phyloP scores from a whole-genome alignment of 202 grass and related monocot species.

The Schoenoplectus tabernaemontani region DNA sequence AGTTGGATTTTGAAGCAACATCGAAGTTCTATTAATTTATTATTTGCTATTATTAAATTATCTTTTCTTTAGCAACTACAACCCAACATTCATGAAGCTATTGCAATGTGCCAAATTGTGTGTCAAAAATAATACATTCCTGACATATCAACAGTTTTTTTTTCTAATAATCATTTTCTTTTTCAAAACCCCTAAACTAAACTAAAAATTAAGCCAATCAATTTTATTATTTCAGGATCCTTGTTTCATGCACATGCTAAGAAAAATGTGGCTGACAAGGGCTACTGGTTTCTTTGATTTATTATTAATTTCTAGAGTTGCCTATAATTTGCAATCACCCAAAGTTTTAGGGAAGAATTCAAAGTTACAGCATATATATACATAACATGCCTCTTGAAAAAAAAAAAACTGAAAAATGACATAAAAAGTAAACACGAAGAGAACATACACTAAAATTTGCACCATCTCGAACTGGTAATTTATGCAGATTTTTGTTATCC shows the following conservation, averaged over 20 bases:
- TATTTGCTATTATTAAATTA: too few relatives aligned
- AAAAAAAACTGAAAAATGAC: not conserved
- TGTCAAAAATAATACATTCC: too few relatives aligned
- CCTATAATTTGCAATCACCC: not conserved
- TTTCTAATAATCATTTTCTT: not conserved
- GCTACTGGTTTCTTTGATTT: not conserved
- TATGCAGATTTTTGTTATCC: conserved; percentile 82
- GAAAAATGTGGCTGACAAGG: not conserved
- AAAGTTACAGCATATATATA: too few relatives aligned
- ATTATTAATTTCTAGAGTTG: not conserved
- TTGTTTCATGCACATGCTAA: not conserved
- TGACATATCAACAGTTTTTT: too few relatives aligned
- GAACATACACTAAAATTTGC: conserved; percentile 73
- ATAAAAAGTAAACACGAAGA: conserved; percentile 8
- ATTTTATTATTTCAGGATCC: not conserved
- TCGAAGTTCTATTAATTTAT: too few relatives aligned
- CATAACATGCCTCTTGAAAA: not conserved
- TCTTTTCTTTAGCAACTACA: too few relatives aligned
- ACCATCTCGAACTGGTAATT: conserved; percentile 96
- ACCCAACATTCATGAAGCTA: too few relatives aligned
- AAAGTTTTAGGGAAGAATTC: not conserved
- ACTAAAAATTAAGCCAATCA: not conserved
- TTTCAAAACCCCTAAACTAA: not conserved
- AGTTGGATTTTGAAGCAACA: too few relatives aligned
- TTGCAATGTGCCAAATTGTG: too few relatives aligned